A percentile compares a stretch with the other conserved stretches of the same genome.
Conservation (phyloP, 1,284 basidiomycete genomes). For the Anthracocystis walkeri region DNA sequence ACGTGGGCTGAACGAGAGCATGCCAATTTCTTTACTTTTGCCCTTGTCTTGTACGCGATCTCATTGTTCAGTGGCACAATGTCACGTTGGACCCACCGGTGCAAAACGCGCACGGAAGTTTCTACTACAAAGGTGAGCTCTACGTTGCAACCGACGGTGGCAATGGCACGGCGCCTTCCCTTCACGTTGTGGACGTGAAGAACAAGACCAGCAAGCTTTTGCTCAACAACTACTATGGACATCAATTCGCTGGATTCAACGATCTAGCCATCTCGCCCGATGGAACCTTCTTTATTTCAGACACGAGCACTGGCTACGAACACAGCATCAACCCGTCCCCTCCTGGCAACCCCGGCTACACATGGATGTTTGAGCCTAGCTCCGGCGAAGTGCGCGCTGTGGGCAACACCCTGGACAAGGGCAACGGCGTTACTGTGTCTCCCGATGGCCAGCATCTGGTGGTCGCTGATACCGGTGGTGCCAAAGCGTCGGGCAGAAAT, state of each 20-base stretch:
- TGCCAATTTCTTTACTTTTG: too few species aligned
- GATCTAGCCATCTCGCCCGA: neutral
- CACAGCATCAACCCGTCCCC: slow-evolving; percentile 3
- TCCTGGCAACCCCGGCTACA: slow-evolving; percentile 1
- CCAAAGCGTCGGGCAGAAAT: neutral
- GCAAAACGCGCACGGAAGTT: slow-evolving; percentile 1
- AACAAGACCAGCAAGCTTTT: neutral
- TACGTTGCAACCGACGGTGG: neutral
- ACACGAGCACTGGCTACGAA: slow-evolving; percentile 2
- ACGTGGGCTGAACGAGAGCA: neutral
- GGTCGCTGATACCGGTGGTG: neutral
- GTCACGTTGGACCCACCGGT: neutral
- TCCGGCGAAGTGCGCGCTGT: neutral
- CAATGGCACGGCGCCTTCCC: neutral
- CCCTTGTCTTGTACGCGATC: neutral
- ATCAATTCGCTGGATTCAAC: neutral
- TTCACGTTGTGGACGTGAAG: neutral
- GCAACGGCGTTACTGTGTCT: neutral
- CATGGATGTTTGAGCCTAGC: slow-evolving; percentile 1
- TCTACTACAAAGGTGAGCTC: slow-evolving; percentile 1
- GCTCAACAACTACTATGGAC: slow-evolving; percentile 1
- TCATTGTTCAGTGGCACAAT: neutral
- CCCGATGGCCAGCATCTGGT: slow-evolving; percentile 1
- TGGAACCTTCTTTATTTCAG: neutral
- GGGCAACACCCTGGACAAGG: neutral